phyloP scores from a whole-genome alignment of 2,329 filamentous ascomycete species.

The Paramyrothecium roridum region DNA sequence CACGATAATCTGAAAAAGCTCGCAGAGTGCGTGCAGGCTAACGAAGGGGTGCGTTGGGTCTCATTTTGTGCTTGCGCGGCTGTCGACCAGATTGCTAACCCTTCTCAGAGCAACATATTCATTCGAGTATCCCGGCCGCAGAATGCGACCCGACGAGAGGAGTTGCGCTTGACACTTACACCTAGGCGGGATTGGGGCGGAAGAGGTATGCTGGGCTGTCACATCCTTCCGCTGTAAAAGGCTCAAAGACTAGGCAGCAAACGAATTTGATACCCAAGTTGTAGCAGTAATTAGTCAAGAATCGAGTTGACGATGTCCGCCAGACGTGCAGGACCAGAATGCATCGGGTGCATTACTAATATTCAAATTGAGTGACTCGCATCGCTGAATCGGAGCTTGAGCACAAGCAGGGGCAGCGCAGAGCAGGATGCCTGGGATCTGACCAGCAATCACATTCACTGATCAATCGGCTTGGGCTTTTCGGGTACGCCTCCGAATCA shows the following conservation, averaged over 20 bases:
- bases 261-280: not conserved
- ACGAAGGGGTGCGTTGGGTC: conserved; percentile 70
- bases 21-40: conserved; percentile 84
- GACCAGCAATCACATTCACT: too few species aligned
- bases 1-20: conserved; percentile 84
- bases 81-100: conserved; percentile 16
- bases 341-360: too few species aligned
- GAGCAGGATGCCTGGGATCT: too few species aligned
- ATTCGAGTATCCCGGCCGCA: conserved; percentile 61
- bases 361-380: too few species aligned
- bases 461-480: too few species aligned
- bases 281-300: conserved; percentile 2
- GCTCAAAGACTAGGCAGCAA: not conserved
- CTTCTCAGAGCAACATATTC: conserved; percentile 60
- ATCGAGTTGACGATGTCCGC: not conserved
- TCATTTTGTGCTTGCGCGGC: too few species aligned
- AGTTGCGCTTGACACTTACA: conserved; percentile 69
- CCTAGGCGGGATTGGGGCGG: conserved; percentile 87
- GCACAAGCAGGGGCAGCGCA: too few species aligned
- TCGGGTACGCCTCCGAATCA: too few species aligned
- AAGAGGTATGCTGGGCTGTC: conserved; percentile 83
- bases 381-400: too few species aligned
- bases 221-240: conserved; percentile 77
- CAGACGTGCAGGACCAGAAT: not conserved
- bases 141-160: conserved; percentile 39